Evolutionary conservation across 2,329 filamentous ascomycete genomes (phyloP), one percentile per base, ranked within the genome.

Genomic region (Blastomyces silverae): DNA sequence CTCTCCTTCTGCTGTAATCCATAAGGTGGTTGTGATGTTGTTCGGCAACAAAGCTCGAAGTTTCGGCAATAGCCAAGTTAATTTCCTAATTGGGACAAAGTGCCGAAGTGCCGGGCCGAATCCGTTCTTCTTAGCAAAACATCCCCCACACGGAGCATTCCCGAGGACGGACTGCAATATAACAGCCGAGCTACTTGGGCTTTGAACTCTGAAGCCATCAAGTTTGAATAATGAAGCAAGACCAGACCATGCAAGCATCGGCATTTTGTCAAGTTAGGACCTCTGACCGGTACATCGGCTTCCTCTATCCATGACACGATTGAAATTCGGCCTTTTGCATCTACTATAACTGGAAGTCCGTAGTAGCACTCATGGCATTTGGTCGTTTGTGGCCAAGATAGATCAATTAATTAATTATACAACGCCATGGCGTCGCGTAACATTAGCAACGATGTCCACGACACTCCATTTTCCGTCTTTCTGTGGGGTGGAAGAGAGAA

Each of bases 401-500:
- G 11, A 37, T 55, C 20, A 34, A 3, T 22, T 25, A 17, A 37
- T 52, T 22, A 39, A 53, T 25, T 46, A n/a, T 20, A 34, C 58
- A n/a, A 37, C 50, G 37, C 20, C 17, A 67, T 67, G 66, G 28
- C 39, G 46, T 57, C 62, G n/a, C 59, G 67, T 62, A 66, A 69
- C 46, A 69, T 70, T 31, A 69, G 68, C 62, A 66, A 65, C 42
- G 42, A 67, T 31, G 62, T 64, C 25, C 66, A 34, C 15, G 67
- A 68, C 31, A 68, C 63, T 8, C 66, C 67, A 25, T 66, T 71
- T 28, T 67, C 64, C 20, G 53, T 69, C 20, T 71, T 71, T 37
- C 67, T 71, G n/a, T 71, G 69, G 69, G 68, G 69, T 37, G 69
- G 69, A 7, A 64, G 62, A 37, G 67, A 70, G 44, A 70, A 69